Base-by-base conservation (phyloP, 2,329 filamentous ascomycete genomes). In the Alternaria solani region DNA sequence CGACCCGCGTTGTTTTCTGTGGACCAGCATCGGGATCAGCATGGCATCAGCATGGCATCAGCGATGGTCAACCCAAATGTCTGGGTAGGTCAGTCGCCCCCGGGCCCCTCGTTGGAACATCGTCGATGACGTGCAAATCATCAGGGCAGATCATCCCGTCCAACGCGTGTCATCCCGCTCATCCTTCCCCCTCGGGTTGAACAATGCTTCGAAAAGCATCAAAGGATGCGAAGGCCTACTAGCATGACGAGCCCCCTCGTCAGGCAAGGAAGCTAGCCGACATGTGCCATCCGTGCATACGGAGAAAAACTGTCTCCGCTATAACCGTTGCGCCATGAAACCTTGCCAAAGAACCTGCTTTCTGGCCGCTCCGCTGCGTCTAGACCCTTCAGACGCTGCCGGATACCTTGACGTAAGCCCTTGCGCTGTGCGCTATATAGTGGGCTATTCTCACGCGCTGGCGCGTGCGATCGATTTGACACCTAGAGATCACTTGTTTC, bases 11-110 rank as follows among this genome's bases (percentile, higher is more conserved):
- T n/a, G 14, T 49, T 38, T 49, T 49, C 30, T 38, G 32, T 49
- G 32, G 46, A 49, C 23, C 46, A 20, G 20, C 51, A 54, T 44
- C 36, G 36, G 49, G 46, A 49, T 16, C 46, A 20, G 20, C 51
- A 54, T 44, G 25, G 36, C 34, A 41, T 39, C 48, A 39, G 34
- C 48, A 39, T 51, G 36, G 23, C 48, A 28, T 20, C 23, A 51
- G 34, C 48, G 34, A 51, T 51, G 23, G 32, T 30, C 49, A 23
- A 51, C 34, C 34, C 41, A 36, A 25, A 49, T 18, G 38, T 38
- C 23, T n/a, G 30, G 36, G 32, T 38, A 49, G 46, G 36, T 49
- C 32, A 12, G 8, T 36, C 12, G 20, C 20, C 32, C 46, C 32
- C 46, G 23, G 9, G 32, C 18, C 20, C 5, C 16, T 49, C 36